Evolutionary conservation across 306 rosid genomes (phyloP), one percentile per base, ranked within the genome.

Genomic region (Myrica gale): DNA sequence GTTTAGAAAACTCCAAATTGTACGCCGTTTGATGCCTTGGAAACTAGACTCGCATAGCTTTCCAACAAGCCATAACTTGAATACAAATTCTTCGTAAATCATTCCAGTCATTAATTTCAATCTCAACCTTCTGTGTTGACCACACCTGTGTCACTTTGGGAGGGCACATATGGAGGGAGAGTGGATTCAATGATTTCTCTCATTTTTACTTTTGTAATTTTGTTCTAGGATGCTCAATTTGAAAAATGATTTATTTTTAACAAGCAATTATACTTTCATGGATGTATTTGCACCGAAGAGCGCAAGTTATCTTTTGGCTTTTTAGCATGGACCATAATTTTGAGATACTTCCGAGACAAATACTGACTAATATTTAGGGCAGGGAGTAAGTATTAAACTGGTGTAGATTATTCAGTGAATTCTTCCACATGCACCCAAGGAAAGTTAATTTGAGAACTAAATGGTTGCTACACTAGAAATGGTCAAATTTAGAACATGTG

Each of bases 161-260:
- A 32, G 0, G 68, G 44, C 41, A 61, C 12, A 26, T 32, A 12
- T 61, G 12, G 2, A 61, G 32, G 68, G 39, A 32, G 68, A 58
- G 65, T 32, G 68, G 4, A 5, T 23, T 61, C 9, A 61, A 61
- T 61, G n/a, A 4, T 6, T 26, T 61, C 19, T 61, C 65, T 8
- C 65, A 6, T 61, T 61, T 61, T 32, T 32, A 12, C 45, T 32
- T 61, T 61, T 15, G 8, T 19, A 32, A 12, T 61, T 61, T 32
- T 61, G 43, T 61, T 0, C 1, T 1, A 26, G 19, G 5, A 26
- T 61, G 44, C 43, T 26, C 68, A 61, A 26, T 61, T 61, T 23
- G 65, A 58, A 58, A 58, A 58, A 21, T 23, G 39, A 58, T 58
- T 58, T 58, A 23, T 58, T 58, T 23, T 9, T 61, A 61, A 61